phyloP scores from a whole-genome alignment of 1,284 basidiomycete species.

The Cryptococcus sp. region DNA sequence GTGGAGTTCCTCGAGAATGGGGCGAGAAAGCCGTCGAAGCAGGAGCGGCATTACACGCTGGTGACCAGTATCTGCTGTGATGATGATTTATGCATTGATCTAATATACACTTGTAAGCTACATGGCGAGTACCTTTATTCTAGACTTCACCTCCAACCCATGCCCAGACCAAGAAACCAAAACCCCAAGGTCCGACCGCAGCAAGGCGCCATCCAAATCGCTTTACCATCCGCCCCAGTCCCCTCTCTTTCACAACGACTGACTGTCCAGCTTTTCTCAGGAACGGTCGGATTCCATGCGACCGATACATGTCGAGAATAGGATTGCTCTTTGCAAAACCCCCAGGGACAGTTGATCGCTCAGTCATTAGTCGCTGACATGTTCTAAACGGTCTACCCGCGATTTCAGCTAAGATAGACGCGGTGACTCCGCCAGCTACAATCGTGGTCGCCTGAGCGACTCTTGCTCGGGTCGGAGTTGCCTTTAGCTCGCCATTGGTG shows the following conservation, averaged over 20 bases:
- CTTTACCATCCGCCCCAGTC: slow-evolving; percentile 10
- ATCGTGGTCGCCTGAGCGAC: slow-evolving; percentile 45
- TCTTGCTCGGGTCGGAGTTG: slow-evolving; percentile 33
- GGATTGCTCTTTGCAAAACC: slow-evolving; percentile 7
- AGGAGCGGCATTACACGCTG: neutral
- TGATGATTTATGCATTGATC: neutral
- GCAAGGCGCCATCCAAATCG: slow-evolving; percentile 41
- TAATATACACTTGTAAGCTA: slow-evolving; percentile 4
- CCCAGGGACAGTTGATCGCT: neutral
- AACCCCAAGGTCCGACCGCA: slow-evolving; percentile 45
- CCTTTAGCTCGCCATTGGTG: neutral
- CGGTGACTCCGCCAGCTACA: slow-evolving; percentile 41
- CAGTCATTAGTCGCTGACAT: slow-evolving; percentile 27
- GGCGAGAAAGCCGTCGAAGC: slow-evolving; percentile 38
- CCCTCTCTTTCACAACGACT: slow-evolving; percentile 1
- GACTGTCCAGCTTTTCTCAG: slow-evolving; percentile 16
- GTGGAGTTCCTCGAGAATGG: slow-evolving; percentile 38
- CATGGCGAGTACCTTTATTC: no score
- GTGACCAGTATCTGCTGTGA: neutral
- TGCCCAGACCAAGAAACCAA: slow-evolving; percentile 46
- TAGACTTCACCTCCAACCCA: slow-evolving; percentile 46
- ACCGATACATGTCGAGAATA: slow-evolving; percentile 16
- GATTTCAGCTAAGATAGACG: slow-evolving; percentile 38
- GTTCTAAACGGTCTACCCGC: slow-evolving; percentile 40
- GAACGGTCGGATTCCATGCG: slow-evolving; percentile 29